Evolutionary conservation across 73 alveolate species (phyloP).

Genomic region (Blepharisma stoltei): DNA sequence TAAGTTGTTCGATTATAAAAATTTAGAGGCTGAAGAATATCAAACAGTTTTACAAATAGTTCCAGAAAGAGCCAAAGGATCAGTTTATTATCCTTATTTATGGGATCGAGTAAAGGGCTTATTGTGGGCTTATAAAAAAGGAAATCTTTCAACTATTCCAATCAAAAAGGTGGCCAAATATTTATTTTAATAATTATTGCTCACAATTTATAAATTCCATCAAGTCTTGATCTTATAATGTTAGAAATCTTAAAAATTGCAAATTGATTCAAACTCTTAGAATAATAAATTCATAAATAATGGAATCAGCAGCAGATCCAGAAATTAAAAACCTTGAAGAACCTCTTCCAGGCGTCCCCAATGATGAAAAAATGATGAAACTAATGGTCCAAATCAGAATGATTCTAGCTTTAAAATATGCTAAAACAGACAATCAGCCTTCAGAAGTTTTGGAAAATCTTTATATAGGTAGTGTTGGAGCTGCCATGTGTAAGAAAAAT

Average conservation of each 20-base stretch:
- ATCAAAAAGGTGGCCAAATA: neutral
- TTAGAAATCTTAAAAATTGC: too few species aligned
- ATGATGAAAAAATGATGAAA: neutral
- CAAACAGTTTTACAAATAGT: neutral
- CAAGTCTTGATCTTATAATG: too few species aligned
- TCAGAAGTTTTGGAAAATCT: slow-evolving; percentile 51
- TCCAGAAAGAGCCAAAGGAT: neutral
- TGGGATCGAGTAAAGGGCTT: slow-evolving; percentile 2
- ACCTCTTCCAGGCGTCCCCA: neutral
- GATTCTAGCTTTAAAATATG: slow-evolving; percentile 51
- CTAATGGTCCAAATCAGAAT: neutral
- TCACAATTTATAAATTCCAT: too few species aligned
- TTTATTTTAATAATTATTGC: neutral
- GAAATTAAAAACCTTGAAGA: neutral
- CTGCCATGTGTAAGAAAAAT: slow-evolving; percentile 52
- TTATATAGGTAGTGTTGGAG: slow-evolving; percentile 66
- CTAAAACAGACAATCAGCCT: slow-evolving; percentile 57
- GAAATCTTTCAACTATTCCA: neutral
- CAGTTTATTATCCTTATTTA: slow-evolving; percentile 7
- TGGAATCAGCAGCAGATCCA: too few species aligned
- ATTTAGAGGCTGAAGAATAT: neutral
- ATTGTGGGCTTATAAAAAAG: slow-evolving; percentile 17
- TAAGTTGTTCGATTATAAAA: neutral
- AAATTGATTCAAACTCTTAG: too few species aligned
- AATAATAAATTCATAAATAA: too few species aligned